Conservation (phyloP, 2,329 filamentous ascomycete genomes). For the Ambrosiella xylebori region DNA sequence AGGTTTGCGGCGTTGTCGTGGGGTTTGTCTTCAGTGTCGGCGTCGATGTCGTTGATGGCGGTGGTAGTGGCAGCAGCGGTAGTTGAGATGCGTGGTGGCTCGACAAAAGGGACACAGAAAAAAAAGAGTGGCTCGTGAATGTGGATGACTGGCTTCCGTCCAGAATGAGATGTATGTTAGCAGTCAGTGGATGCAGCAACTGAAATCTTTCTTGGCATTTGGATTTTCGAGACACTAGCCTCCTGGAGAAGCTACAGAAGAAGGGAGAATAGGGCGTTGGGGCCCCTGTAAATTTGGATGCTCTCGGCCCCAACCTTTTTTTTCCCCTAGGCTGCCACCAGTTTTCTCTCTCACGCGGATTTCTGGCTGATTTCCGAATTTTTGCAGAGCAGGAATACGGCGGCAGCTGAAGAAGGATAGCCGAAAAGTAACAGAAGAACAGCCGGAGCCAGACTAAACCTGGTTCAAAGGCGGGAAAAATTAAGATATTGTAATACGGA, state of each 20-base stretch:
- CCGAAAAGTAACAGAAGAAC: not conserved
- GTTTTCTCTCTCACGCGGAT: not conserved
- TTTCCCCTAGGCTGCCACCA: not conserved
- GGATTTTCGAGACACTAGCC: not conserved
- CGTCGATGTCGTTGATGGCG: not conserved
- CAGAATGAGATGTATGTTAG: not conserved
- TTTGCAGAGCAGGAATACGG: not conserved
- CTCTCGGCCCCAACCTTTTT: not conserved
- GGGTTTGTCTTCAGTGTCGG: not conserved
- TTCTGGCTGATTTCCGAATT: not conserved
- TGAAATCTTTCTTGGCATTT: not conserved
- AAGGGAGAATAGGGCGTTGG: not conserved
- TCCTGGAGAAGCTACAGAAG: not conserved
- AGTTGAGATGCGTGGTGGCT: not conserved
- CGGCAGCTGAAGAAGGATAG: not conserved
- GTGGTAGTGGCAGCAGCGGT: not conserved
- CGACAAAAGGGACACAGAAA: not conserved
- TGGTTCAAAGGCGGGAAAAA: not conserved
- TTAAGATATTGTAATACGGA: not conserved
- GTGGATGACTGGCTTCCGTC: not conserved
- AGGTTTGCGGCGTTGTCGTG: not conserved
- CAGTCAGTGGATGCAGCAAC: not conserved
- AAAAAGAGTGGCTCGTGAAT: not conserved
- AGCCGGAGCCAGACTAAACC: not conserved
- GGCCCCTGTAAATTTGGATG: not conserved